Evolutionary conservation across 371 early-diverging fungal genomes (phyloP), one percentile per base, ranked within the genome.

Genomic region (Batkoa obscura): DNA sequence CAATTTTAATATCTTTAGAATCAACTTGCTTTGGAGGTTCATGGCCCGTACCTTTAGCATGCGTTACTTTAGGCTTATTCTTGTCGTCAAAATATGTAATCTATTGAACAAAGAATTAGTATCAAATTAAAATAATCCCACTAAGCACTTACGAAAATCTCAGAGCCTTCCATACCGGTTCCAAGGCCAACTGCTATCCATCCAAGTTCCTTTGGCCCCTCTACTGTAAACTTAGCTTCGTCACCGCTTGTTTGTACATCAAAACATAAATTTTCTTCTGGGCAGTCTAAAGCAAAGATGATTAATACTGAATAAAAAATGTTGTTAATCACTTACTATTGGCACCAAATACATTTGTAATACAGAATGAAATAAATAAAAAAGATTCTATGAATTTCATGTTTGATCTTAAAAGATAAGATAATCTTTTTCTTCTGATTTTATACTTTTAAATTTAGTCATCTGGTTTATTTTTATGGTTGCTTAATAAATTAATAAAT

Each of bases 161-260:
- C 51, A 4, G 51, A 9, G n/a, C 15, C 39, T 12, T 35, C 5
- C 51, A 51, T 51, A 13, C 15, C 12, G 10, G 4, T 39, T 3
- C 51, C 51, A 10, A 51, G 2, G 4, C 51, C 51, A 51, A 51
- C 17, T 34, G 51, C 51, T 12, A 51, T 37, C n/a, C 38, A 51
- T 6, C 51, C 51, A 33, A 3, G 10, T 3, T 6, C 8, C 9
- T 35, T 35, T 4, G 37, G 15, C 2, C 37, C 51, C 17, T 35
- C 9, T 36, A 51, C 23, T 12, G n/a, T 37, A 23, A 51, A 51
- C 34, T 37, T 45, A n/a, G 17, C 15, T 45, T 45, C 15, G 45
- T 12, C n/a, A 45, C 17, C n/a, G 4, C 10, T 23, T n/a, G n/a
- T n/a, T 8, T 3, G 4, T 4, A 45, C 45, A 4, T 3, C 3